phyloP scores from a whole-genome alignment of 164 flowering plant species.

The Amborella trichopoda region DNA sequence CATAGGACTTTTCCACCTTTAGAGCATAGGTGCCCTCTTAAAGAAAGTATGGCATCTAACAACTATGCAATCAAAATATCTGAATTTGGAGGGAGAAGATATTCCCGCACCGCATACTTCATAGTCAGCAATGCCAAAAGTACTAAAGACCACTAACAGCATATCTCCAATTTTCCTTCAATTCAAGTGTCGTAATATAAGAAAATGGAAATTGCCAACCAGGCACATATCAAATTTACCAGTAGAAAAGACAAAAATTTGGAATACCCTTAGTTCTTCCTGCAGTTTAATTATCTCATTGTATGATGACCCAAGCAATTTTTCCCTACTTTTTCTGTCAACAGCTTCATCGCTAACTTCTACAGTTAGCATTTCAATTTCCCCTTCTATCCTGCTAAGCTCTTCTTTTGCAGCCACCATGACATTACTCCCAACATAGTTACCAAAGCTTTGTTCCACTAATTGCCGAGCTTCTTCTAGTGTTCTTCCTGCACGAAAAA shows the following conservation, averaged over 20 bases:
- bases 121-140: no score
- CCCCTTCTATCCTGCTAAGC: slow-evolving; percentile 51
- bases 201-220: no score
- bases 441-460: slow-evolving; percentile 93
- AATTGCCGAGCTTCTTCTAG: slow-evolving; percentile 92
- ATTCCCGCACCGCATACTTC: no score
- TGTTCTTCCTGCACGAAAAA: slow-evolving; percentile 49
- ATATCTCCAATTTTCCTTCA: no score
- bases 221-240: no score
- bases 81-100: no score
- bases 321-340: slow-evolving; percentile 52
- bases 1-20: no score
- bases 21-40: no score
- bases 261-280: slow-evolving; percentile 57
- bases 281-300: slow-evolving; percentile 67
- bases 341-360: slow-evolving; percentile 76
- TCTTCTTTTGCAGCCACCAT: slow-evolving; percentile 92
- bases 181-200: no score
- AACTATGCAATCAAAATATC: no score
- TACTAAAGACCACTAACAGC: no score
- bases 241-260: background rate
- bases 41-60: no score
- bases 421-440: slow-evolving; percentile 92
- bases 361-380: slow-evolving; percentile 45
- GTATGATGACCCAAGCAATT: slow-evolving; percentile 51